A percentile compares a stretch with the other conserved stretches of the same genome.
phyloP scores from a whole-genome alignment of 305 asterid species.

The Fraxinus albicans region DNA sequence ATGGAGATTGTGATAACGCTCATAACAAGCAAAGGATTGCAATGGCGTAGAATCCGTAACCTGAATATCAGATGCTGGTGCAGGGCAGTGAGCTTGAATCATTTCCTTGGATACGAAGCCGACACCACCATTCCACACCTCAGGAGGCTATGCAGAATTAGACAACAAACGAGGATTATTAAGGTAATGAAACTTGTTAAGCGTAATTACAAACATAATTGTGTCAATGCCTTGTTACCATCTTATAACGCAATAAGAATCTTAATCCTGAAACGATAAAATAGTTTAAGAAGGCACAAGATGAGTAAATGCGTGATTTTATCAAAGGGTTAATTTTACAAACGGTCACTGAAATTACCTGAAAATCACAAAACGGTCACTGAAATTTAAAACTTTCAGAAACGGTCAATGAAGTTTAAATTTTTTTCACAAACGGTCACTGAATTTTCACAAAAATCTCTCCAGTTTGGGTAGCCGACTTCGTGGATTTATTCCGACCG shows the following conservation, averaged over 20 bases:
- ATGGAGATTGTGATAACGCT: not conserved
- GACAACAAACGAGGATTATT: not conserved
- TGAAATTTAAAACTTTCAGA: too few relatives aligned
- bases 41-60: constrained; percentile 28
- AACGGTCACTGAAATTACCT: too few relatives aligned
- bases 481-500: too few relatives aligned
- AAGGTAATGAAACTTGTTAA: not conserved
- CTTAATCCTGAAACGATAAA: not conserved
- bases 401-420: too few relatives aligned
- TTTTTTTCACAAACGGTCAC: too few relatives aligned
- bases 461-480: too few relatives aligned
- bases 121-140: constrained; percentile 80
- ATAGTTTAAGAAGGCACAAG: not conserved
- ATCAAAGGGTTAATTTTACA: too few relatives aligned
- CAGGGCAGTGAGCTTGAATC: constrained; percentile 78
- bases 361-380: too few relatives aligned
- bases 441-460: too few relatives aligned
- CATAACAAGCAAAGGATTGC: not conserved
- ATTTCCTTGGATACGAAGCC: constrained; percentile 92
- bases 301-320: not conserved
- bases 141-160: constrained; percentile 70
- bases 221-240: not conserved
- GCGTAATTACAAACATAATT: not conserved
- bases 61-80: constrained; percentile 77
- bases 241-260: not conserved